Conservation (phyloP, 495 filamentous ascomycete genomes). For the Letharia lupina region DNA sequence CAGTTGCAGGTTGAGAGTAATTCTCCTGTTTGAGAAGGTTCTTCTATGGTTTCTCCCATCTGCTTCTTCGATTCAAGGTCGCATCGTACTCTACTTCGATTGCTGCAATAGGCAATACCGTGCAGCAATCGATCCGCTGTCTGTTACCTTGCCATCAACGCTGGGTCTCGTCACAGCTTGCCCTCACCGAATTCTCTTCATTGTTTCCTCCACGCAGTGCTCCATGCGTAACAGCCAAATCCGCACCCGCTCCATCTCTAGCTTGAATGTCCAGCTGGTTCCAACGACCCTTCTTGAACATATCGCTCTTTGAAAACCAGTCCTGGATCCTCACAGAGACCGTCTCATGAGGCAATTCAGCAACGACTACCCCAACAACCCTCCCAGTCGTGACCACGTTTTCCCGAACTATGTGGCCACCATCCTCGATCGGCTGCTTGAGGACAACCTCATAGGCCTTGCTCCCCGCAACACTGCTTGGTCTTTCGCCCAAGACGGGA, state of each 20-base stretch:
- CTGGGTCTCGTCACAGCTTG: background rate
- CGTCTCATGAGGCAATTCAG: background rate
- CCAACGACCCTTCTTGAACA: background rate
- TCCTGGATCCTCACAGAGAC: background rate
- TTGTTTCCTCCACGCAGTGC: background rate
- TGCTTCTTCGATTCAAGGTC: too few relatives aligned
- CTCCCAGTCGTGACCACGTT: background rate
- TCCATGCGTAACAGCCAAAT: background rate
- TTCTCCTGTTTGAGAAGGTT: background rate
- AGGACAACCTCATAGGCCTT: background rate
- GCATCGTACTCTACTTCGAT: background rate
- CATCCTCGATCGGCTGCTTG: background rate
- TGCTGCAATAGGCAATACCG: background rate
- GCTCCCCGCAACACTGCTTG: background rate
- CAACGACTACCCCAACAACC: background rate
- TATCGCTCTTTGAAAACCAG: background rate
- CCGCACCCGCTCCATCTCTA: background rate
- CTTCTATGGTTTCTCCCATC: background rate
- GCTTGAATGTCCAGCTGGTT: background rate
- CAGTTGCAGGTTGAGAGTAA: background rate
- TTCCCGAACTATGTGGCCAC: background rate
- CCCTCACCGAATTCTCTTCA: background rate
- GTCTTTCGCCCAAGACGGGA: background rate
- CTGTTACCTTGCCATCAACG: background rate
- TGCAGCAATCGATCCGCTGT: background rate